A percentile compares a stretch with the other conserved stretches of the same genome.
These are phyloP conservation scores for Fistulinella cinereoalba DNA, from an alignment of 1,284 basidiomycete species.

Conservation along the genomic window DNA sequence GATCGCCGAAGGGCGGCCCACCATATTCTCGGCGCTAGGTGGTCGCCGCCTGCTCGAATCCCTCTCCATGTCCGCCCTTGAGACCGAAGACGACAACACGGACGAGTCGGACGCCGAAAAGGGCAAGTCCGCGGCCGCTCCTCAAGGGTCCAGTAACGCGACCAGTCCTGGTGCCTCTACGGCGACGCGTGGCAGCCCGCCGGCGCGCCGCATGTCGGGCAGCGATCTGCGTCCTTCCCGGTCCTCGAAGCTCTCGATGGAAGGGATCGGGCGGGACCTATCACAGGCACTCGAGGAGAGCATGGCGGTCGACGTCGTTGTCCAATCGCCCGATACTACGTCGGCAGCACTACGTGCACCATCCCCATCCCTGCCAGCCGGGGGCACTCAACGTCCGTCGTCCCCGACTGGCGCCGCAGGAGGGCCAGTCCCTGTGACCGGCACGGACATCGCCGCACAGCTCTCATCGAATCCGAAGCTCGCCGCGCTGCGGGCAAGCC, in stretches of 20 bases:
- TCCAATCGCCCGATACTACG: neutral
- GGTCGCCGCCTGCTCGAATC: constrained; percentile 37
- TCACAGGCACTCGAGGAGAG: constrained; percentile 32
- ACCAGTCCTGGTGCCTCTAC: neutral
- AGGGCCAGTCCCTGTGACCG: too few relatives aligned
- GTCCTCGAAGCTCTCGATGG: constrained; percentile 29
- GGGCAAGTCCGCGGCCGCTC: too few relatives aligned
- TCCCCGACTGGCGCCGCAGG: too few relatives aligned
- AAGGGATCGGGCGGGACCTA: constrained; percentile 32
- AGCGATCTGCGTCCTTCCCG: constrained; percentile 11
- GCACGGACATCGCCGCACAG: constrained; percentile 31
- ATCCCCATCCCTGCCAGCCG: too few relatives aligned
- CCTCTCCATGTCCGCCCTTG: constrained; percentile 43
- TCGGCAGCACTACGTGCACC: too few relatives aligned
- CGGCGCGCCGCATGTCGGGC: constrained; percentile 15
- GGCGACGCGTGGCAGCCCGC: neutral
- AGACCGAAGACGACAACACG: constrained; percentile 34
- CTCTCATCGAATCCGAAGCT: constrained; percentile 34
- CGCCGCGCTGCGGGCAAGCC: constrained; percentile 27
- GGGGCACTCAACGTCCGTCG: neutral
- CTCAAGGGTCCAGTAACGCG: neutral
- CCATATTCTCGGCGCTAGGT: constrained; percentile 28
- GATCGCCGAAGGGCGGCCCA: constrained; percentile 19
- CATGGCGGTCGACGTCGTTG: neutral
- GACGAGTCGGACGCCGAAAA: constrained; percentile 17